A percentile compares a stretch with the other conserved stretches of the same genome.
These are phyloP conservation scores for Cryptosporidium sp. DNA, from an alignment of 169 alveolate species.

Conservation along the genomic window DNA sequence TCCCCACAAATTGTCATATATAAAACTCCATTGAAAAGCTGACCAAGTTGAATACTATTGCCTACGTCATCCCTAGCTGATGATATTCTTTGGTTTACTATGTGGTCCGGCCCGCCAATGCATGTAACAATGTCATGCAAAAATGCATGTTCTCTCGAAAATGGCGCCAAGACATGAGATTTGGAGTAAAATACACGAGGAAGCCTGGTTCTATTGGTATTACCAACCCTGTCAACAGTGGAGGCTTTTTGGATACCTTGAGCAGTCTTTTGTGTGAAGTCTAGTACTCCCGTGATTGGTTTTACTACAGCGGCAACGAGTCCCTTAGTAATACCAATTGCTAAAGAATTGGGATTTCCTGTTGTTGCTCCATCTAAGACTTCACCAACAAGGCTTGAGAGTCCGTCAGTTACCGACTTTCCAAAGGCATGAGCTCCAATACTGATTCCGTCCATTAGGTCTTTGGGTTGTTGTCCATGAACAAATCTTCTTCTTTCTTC, in stretches of 20 bases:
- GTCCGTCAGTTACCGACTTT: constrained; percentile 81
- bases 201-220: constrained; percentile 37
- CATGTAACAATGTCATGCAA: constrained; percentile 18
- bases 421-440: constrained; percentile 83
- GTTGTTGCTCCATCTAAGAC: constrained; percentile 70
- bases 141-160: constrained; percentile 40
- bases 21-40: constrained; percentile 23
- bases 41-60: constrained; percentile 7
- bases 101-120: constrained; percentile 45
- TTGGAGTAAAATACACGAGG: constrained; percentile 58
- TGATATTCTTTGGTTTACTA: neutral
- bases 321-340: constrained; percentile 81
- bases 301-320: constrained; percentile 81
- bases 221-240: constrained; percentile 61
- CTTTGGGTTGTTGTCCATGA: constrained; percentile 80
- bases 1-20: constrained; percentile 50
- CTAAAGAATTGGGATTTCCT: constrained; percentile 74
- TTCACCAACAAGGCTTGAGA: constrained; percentile 78
- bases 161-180: constrained; percentile 33
- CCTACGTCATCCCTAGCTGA: neutral
- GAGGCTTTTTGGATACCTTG: constrained; percentile 80
- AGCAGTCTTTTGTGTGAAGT: constrained; percentile 81
- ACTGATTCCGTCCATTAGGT: constrained; percentile 80
- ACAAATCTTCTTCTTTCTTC: constrained; percentile 78
- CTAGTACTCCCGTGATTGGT: constrained; percentile 82